phyloP scores from a whole-genome alignment of 805 yeast genomes.

The Starmerella stigmatis region DNA sequence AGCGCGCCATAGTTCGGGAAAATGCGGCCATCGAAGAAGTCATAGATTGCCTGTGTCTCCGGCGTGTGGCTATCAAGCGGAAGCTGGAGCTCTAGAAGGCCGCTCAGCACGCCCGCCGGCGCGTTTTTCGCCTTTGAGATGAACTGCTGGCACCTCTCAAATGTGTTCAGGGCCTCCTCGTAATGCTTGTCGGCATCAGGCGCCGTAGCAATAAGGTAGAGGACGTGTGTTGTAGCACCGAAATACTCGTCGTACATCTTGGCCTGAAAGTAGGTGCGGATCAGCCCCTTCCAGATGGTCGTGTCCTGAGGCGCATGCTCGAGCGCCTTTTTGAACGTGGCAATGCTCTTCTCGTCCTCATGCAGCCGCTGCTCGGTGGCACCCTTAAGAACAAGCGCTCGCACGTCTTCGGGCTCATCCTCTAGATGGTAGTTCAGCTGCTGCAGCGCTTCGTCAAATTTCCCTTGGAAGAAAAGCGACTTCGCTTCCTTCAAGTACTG shows the following conservation, averaged over 20 bases:
- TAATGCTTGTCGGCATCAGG: neutral
- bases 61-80: conserved; percentile 12
- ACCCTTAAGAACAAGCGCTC: conserved; percentile 50
- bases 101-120: conserved; percentile 19
- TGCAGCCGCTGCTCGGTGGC: conserved; percentile 45
- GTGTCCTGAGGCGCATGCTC: conserved; percentile 36
- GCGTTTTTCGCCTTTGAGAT: conserved; percentile 14
- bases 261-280: conserved; percentile 26
- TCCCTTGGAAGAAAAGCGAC: conserved; percentile 30
- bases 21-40: neutral
- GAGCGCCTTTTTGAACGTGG: conserved; percentile 39
- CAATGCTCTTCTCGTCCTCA: conserved; percentile 39
- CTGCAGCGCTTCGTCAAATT: conserved; percentile 53
- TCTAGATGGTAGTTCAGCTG: conserved; percentile 46
- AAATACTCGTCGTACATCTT: conserved; percentile 21
- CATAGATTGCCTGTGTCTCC: conserved; percentile 12
- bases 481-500: conserved; percentile 13
- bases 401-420: conserved; percentile 47
- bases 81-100: conserved; percentile 1
- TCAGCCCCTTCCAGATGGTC: conserved; percentile 74
- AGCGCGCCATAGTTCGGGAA: conserved; percentile 15
- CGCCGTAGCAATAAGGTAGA: conserved; percentile 13
- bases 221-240: conserved; percentile 19
- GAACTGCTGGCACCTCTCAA: neutral
- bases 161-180: neutral